Percentiles rank a stretch among this genome's conserved stretches.
phyloP scores from a whole-genome alignment of 495 filamentous ascomycete species.

The Opeltia flavorubescens region DNA sequence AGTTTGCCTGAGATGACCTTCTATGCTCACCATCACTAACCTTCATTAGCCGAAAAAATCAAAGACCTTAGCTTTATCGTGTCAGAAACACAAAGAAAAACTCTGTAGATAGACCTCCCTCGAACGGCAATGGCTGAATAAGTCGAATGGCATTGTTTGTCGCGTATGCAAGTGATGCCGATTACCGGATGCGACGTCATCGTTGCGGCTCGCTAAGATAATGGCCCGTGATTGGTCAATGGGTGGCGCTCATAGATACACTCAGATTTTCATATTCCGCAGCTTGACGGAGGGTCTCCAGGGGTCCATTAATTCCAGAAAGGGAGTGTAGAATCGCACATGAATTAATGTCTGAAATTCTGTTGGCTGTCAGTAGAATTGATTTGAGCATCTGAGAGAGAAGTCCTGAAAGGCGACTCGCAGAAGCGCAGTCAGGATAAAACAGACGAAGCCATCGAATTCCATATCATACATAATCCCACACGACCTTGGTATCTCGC shows the following conservation, averaged over 20 bases:
- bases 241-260: neutral
- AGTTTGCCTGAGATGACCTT: no score
- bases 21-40: no score
- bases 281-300: no score
- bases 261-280: no score
- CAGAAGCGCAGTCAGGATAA: neutral
- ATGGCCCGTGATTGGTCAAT: constrained; percentile 7
- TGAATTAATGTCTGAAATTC: no score
- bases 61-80: no score
- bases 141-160: neutral
- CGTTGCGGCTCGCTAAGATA: neutral
- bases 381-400: neutral
- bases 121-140: no score
- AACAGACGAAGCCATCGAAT: neutral
- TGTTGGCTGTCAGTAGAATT: neutral
- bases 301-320: no score
- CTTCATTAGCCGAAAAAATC: no score
- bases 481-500: constrained; percentile 4
- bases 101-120: no score
- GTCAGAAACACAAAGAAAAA: no score
- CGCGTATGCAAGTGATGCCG: neutral
- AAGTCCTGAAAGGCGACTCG: neutral
- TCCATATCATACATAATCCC: constrained; percentile 3
- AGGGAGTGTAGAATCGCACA: no score
- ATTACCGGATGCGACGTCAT: neutral